Evolutionary conservation across 176 grass and related monocot genomes (phyloP), one percentile per base, ranked within the genome.

Genomic region (Aegilops bicornis): DNA sequence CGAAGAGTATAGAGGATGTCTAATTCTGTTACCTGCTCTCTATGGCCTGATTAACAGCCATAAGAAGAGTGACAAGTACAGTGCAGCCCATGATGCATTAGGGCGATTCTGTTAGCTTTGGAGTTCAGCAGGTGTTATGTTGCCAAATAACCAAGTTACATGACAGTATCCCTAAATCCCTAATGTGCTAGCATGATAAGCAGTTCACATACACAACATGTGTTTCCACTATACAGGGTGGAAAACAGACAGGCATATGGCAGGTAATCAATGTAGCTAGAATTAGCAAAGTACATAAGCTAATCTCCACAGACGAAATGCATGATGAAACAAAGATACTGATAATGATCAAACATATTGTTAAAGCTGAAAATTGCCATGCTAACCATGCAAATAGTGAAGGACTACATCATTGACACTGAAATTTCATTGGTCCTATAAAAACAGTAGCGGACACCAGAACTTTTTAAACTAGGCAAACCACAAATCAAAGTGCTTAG

Each of bases 241-340:
- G 64, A 66, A 16, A 31, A 66, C 7, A 33, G 15, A 85, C 3
- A 56, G 27, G 65, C 15, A 36, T 85, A 39, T 67, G 73, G 62
- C 22, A 85, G 43, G 40, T 69, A 68, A 67, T 39, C 64, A 78
- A 78, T 68, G 45, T 36, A 78, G 62, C n/a, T 39, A 78, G 65
- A 78, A 47, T 47, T 48, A 66, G 37, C 3, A 7, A 68, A 36
- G 16, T 27, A 19, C 47, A 78, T 69, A 25, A 25, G 36, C 62
- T 36, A 67, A 40, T 68, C 62, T 39, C 10, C 52, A 19, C 60
- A 85, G 39, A 65, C 24, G 48, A 69, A 69, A 69, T n/a, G 30
- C 39, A 67, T 71, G 31, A 11, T 64, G 0, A 8, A 82, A 76
- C 43, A 11, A n/a, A 50, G 50, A 39, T 33, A 73, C 37, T 15